Base-by-base conservation (phyloP, 352 stramenopile genomes). In the Phytophthora sp. region DNA sequence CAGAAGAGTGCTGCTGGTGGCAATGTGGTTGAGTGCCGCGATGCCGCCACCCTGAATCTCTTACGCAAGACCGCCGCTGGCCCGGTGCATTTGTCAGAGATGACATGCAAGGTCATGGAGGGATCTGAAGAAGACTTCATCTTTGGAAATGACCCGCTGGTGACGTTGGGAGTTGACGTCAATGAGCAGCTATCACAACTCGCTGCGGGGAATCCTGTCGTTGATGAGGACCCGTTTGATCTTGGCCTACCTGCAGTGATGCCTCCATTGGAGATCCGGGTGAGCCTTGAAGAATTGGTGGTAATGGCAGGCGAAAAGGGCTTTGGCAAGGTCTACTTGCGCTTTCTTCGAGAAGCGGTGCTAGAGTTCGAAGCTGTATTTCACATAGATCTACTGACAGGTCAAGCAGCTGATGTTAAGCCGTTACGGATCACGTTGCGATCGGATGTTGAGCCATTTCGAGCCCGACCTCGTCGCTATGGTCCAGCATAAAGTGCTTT, bases 161-260 rank as follows among this genome's bases (percentile, higher is more conserved):
- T 50, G 9, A 2, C 56, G 11, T 11, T 51, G 20, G 31, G 55
- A 9, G 47, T 62, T 45, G 42, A 67, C 15, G 42, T 61, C 23
- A 54, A 64, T 29, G 16, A 30, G 3, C 39, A 66, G 27, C 33
- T 59, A 8, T 45, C 49, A n/a, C 56, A 57, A 46, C 23, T 63
- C 4, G 38, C 45, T 18, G 55, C 12, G 20, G 36, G 46, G 3
- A 13, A 7, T 23, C n/a, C 33, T 15, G 21, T 20, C 7, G 58
- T 16, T 24, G 46, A 66, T 18, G 24, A 42, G 7, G 49, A 56
- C 29, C 47, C 38, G 4, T 54, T 58, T 54, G 58, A 66, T 2
- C 18, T 39, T 2, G 7, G 6, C 2, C 15, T 24, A 1, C 41
- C 27, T 18, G n/a, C 2, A 33, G 4, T 26, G 18, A 26, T 53